Base-by-base conservation (phyloP, 805 yeast genomes). In the Candida ulmi region DNA sequence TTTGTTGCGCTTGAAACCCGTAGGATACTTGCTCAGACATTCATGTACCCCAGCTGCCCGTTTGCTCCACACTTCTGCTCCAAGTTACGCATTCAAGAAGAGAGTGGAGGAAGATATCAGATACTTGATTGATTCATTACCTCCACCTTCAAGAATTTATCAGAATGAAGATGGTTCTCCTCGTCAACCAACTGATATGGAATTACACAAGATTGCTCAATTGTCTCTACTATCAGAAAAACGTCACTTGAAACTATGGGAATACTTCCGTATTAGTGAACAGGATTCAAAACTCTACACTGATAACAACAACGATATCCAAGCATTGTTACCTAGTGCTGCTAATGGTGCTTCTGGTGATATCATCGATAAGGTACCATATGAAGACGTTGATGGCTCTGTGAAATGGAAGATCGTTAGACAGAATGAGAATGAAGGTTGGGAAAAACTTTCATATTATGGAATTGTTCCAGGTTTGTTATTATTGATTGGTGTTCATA, bases 321-420 rank as follows among this genome's bases (percentile, higher is more conserved):
- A 63, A 46, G 72, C 71, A 55, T 75, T 80, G 49, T 73, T 76
- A 49, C 63, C 63, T 26, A 50, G 69, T 60, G 59, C 71, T 58
- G 48, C 62, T 61, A 56, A 64, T 45, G 65, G 66, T 37, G 71
- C 75, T 17, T 62, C 71, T 18, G 75, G 81, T 29, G 80, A 83
- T 36, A 81, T 86, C 52, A 72, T 87, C 48, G 95, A 86, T 61
- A 86, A 86, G 64, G 76, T 86, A 43, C 95, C 95, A 33, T 84
- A 76, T 59, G 84, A 80, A 63, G 93, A 83, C 62, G 68, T 78
- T 30, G 80, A 86, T 15, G 95, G 95, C 28, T 83, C 79, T 53
- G 74, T 85, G 52, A 78, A 79, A 54, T 86, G 93, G 95, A 74
- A 78, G 52, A 65, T 85, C 41, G 78, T 87, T 34, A 72, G 93